A percentile compares a stretch with the other conserved stretches of the same genome.
Conservation (phyloP, 805 yeast species). For the Kockiozyma suomiensis region DNA sequence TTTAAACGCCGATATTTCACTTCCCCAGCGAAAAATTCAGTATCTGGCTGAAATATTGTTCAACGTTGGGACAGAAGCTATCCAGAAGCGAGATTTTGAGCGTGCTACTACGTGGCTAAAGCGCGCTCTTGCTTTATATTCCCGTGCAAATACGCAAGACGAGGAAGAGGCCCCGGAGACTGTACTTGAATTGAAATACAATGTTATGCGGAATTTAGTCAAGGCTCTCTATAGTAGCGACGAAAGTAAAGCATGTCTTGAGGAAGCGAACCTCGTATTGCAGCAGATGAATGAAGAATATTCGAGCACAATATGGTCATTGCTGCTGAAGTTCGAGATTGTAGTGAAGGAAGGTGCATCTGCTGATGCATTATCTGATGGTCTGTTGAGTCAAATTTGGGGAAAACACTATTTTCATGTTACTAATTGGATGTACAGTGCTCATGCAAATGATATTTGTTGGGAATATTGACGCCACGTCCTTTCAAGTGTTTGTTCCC, state of each 20-base stretch:
- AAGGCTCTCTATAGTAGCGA: conserved; percentile 7
- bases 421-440: background rate
- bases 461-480: conserved; percentile 11
- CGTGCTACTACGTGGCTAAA: conserved; percentile 16
- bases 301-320: conserved; percentile 20
- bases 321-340: conserved; percentile 17
- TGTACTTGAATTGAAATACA: conserved; percentile 11
- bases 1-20: background rate
- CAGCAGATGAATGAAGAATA: conserved; percentile 22
- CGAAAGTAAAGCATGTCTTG: background rate
- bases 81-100: conserved; percentile 3
- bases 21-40: conserved; percentile 17
- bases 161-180: conserved; percentile 4
- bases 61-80: conserved; percentile 14
- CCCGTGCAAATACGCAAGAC: background rate
- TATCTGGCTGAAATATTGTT: conserved; percentile 15
- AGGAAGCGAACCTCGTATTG: conserved; percentile 14
- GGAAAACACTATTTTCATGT: no score
- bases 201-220: conserved; percentile 16
- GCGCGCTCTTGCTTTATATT: conserved; percentile 8
- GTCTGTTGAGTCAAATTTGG: conserved; percentile 3
- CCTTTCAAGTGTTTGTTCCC: conserved; percentile 9
- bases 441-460: conserved; percentile 25
- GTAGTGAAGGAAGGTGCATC: conserved; percentile 4
- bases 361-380: conserved; percentile 13